These are phyloP conservation scores for Musa itinerans DNA, from an alignment of 176 grass and related monocot species.

Conservation along the genomic window DNA sequence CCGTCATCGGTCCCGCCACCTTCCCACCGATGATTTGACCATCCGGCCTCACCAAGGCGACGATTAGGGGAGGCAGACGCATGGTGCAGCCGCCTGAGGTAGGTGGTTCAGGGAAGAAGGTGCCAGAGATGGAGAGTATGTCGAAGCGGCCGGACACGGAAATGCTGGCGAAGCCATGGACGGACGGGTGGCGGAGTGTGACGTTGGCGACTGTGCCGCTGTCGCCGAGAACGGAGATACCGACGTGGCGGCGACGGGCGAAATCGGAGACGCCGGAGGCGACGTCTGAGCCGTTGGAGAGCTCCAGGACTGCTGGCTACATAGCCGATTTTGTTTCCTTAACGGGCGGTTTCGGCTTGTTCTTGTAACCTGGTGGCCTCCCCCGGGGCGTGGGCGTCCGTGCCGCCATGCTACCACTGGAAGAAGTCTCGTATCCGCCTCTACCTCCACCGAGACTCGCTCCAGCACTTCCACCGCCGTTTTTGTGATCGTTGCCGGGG, in stretches of 20 bases:
- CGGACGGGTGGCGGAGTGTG: conserved; percentile 33
- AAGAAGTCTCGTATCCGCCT: background rate
- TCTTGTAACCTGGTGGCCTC: conserved; percentile 62
- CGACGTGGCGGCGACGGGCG: conserved; percentile 33
- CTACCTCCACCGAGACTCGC: background rate
- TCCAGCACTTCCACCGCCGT: background rate
- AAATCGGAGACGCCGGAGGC: conserved; percentile 28
- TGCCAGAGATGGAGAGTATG: conserved; percentile 53
- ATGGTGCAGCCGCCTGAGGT: background rate
- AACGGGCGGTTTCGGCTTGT: conserved; percentile 63
- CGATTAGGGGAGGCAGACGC: no score
- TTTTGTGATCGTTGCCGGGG: background rate
- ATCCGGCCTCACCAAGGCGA: no score
- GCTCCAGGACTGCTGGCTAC: conserved; percentile 45
- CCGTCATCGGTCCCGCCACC: conserved; percentile 43
- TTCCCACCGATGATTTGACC: background rate
- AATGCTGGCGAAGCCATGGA: conserved; percentile 3
- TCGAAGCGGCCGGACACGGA: conserved; percentile 55
- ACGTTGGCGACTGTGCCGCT: conserved; percentile 40
- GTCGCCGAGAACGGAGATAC: conserved; percentile 52
- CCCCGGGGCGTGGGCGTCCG: conserved; percentile 26
- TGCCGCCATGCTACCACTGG: background rate
- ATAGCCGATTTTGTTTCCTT: conserved; percentile 44
- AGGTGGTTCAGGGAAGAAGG: background rate
- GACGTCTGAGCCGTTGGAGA: conserved; percentile 47